These are phyloP conservation scores for Silene coronaria DNA, from an alignment of 179 eudicot genomes.

Conservation along the genomic window DNA sequence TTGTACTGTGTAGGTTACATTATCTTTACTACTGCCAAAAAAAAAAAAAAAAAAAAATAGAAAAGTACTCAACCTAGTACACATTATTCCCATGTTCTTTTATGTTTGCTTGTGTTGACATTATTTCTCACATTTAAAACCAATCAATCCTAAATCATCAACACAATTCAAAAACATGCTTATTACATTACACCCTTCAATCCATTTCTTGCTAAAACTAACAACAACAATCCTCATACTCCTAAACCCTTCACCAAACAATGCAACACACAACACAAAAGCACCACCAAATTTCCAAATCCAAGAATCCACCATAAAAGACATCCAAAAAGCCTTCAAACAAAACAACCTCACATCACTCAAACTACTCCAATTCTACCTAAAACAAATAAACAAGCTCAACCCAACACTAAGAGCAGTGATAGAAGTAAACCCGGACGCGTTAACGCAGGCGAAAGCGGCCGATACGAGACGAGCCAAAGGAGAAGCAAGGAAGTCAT, in stretches of 20 bases:
- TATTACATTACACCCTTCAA: neutral
- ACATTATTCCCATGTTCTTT: neutral
- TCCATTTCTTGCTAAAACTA: neutral
- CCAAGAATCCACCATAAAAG: constrained; percentile 40
- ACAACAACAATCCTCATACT: neutral
- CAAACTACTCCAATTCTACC: constrained; percentile 43
- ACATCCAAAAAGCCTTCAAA: constrained; percentile 37
- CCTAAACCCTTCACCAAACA: neutral
- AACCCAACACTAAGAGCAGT: constrained; percentile 44
- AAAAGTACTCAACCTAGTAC: no score
- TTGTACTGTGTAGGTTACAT: no score
- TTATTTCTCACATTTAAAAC: neutral
- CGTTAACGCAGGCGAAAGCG: constrained; percentile 34
- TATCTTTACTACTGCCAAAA: no score
- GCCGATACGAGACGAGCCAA: constrained; percentile 38
- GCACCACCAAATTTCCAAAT: constrained; percentile 23
- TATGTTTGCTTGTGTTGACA: no score
- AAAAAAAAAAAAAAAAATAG: no score
- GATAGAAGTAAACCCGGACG: constrained; percentile 59
- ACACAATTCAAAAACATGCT: neutral
- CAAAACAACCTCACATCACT: constrained; percentile 39
- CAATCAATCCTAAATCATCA: neutral
- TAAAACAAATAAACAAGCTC: constrained; percentile 36
- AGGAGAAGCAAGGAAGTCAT: neutral
- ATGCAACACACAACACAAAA: no score